Base-by-base conservation (phyloP, 1,139 yeast species). In the Schwanniomyces etchellsii region DNA sequence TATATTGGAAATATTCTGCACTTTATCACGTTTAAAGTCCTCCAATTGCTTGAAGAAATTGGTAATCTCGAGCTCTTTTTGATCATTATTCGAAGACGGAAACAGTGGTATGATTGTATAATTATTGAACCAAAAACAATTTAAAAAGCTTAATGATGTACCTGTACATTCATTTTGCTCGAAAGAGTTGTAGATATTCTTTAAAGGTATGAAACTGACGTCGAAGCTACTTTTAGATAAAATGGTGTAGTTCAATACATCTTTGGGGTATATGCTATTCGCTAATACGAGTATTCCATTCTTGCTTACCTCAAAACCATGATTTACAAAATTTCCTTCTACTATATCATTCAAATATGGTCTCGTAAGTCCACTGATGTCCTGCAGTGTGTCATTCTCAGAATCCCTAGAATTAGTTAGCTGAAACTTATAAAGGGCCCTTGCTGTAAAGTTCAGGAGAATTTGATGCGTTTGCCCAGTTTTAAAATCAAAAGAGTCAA, bases 251-350 rank as follows among this genome's bases (percentile, higher is more conserved):
- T 54, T 49, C 12, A 63, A 32, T 3, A 49, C 48, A 34, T 58
- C 50, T 27, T 50, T 56, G 1, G 65, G 63, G 12, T 48, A 38
- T 1, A 55, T 43, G 33, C 54, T 53, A 37, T 50, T 56, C 2
- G 48, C 48, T 3, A 60, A 30, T 5, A 54, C 44, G 4, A 57
- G 30, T 3, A 57, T 34, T 3, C 58, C 61, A 33, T 47, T 43
- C 4, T 35, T 29, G 12, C 43, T 40, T 13, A 50, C 29, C 14
- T 44, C 41, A 2, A 48, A 38, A 2, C 64, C 64, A 34, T 47
- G 56, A 18, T 48, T 47, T 3, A 50, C 37, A 20, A 61, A 46
- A 14, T 43, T 42, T 0, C 65, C 69, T 28, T 56, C 66, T 5
- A 49, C 40, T 3, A 42, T 39, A 5, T 45, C 47, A 21, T 44